Evolutionary conservation across 164 flowering plant genomes (phyloP).

Genomic region (Magnolia officinalis): DNA sequence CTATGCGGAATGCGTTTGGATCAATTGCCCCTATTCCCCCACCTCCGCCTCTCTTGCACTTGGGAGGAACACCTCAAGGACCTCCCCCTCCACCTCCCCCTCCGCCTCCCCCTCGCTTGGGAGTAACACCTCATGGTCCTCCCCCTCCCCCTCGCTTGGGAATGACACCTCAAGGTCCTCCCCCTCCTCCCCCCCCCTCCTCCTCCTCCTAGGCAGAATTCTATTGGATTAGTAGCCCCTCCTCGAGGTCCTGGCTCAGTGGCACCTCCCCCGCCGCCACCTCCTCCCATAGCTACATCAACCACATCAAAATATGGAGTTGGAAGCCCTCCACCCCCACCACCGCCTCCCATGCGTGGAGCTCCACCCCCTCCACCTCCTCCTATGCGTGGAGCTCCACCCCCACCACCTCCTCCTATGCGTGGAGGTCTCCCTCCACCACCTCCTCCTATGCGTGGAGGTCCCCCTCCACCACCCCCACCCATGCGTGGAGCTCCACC

Average conservation of each 20-base stretch:
- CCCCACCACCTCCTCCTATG: conserved; percentile 26
- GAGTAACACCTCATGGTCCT: conserved; percentile 4
- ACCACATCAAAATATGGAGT: neutral
- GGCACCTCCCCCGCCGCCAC: conserved; percentile 27
- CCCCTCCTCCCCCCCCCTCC: conserved; percentile 26
- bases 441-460: conserved; percentile 30
- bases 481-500: conserved; percentile 29
- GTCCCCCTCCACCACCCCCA: conserved; percentile 42
- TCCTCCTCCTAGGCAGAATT: conserved; percentile 16
- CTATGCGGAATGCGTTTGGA: neutral
- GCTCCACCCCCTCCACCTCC: conserved; percentile 30
- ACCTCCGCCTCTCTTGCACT: neutral
- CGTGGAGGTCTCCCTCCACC: conserved; percentile 29
- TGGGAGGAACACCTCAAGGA: neutral
- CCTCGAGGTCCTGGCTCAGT: conserved; percentile 13
- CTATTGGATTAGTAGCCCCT: conserved; percentile 13
- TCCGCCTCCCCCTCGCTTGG: conserved; percentile 14
- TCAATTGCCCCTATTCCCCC: conserved; percentile 2
- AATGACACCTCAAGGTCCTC: conserved; percentile 6
- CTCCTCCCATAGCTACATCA: conserved; percentile 13
- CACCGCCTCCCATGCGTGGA: conserved; percentile 23
- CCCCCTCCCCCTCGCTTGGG: conserved; percentile 17
- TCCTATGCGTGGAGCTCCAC: conserved; percentile 19
- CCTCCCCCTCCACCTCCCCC: conserved; percentile 21
- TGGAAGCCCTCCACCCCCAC: conserved; percentile 22